phyloP scores from a whole-genome alignment of 106 monocot genomes.

The Allium cepa region DNA sequence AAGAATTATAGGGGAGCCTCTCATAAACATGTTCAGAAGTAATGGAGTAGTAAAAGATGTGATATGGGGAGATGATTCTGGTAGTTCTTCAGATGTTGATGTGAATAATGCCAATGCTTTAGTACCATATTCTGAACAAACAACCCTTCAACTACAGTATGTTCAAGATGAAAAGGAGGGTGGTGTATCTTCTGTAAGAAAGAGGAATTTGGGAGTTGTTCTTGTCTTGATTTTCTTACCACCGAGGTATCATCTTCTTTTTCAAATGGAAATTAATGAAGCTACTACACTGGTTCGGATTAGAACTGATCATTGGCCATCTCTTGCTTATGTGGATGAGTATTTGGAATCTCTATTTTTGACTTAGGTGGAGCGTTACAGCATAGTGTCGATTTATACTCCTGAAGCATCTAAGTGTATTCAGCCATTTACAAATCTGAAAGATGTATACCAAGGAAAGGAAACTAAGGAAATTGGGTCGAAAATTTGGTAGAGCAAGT shows the following conservation, averaged over 20 bases:
- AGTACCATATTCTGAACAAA: conserved; percentile 35
- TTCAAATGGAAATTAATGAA: conserved; percentile 75
- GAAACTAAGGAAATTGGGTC: no score
- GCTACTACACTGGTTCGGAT: conserved; percentile 77
- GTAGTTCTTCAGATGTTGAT: conserved; percentile 28
- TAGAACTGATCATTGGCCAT: conserved; percentile 97
- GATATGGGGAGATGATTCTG: conserved; percentile 39
- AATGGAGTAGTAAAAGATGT: conserved; percentile 59
- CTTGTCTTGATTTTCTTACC: conserved; percentile 82
- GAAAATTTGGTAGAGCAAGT: no score
- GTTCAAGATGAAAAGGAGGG: conserved; percentile 22
- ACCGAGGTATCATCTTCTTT: conserved; percentile 86
- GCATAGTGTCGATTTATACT: no score
- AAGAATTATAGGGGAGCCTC: conserved; percentile 36
- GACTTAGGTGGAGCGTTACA: conserved; percentile 6
- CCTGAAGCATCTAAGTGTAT: no score
- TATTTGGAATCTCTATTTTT: conserved; percentile 73
- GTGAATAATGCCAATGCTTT: conserved; percentile 34
- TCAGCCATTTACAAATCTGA: no score
- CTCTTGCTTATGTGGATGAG: conserved; percentile 91
- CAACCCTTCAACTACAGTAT: conserved; percentile 45
- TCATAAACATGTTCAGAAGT: conserved; percentile 31
- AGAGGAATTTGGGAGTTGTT: conserved; percentile 48
- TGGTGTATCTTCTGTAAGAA: conserved; percentile 10
- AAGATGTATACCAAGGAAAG: no score